These are phyloP conservation scores for Nitzschia sp. DNA, from an alignment of 108 stramenopile genomes.

Conservation along the genomic window DNA sequence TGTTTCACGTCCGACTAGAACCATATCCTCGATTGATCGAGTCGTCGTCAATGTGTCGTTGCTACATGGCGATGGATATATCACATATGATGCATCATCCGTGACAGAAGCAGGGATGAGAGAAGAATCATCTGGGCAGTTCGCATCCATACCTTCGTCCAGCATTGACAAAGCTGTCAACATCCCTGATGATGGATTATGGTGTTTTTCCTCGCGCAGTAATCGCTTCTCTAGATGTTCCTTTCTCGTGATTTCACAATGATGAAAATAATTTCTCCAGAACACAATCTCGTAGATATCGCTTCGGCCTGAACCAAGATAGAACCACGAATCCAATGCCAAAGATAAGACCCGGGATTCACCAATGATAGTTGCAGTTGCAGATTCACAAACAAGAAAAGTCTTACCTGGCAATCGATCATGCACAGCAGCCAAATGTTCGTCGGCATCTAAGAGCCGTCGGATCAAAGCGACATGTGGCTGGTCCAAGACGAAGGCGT, in stretches of 20 bases:
- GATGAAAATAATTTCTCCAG: slow-evolving; percentile 64
- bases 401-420: slow-evolving; percentile 45
- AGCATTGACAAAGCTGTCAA: not conserved
- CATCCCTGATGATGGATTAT: too few relatives aligned
- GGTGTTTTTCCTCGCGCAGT: not conserved
- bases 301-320: slow-evolving; percentile 1
- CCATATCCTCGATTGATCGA: slow-evolving; percentile 36
- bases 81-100: slow-evolving; percentile 38
- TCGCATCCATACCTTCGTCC: not conserved
- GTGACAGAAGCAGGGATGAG: slow-evolving; percentile 17
- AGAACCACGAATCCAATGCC: not conserved
- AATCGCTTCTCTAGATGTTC: slow-evolving; percentile 14
- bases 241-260: slow-evolving; percentile 40
- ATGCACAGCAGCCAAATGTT: slow-evolving; percentile 40
- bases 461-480: slow-evolving; percentile 43
- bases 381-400: not conserved
- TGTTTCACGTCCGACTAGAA: slow-evolving; percentile 19
- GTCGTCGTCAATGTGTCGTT: slow-evolving; percentile 28
- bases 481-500: slow-evolving; percentile 34
- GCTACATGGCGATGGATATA: slow-evolving; percentile 43
- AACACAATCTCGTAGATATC: slow-evolving; percentile 41
- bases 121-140: slow-evolving; percentile 18
- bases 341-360: not conserved
- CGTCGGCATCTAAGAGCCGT: slow-evolving; percentile 49
- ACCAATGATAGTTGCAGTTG: not conserved